Conservation (phyloP, 352 stramenopile species). For the Pythium aristosporum region DNA sequence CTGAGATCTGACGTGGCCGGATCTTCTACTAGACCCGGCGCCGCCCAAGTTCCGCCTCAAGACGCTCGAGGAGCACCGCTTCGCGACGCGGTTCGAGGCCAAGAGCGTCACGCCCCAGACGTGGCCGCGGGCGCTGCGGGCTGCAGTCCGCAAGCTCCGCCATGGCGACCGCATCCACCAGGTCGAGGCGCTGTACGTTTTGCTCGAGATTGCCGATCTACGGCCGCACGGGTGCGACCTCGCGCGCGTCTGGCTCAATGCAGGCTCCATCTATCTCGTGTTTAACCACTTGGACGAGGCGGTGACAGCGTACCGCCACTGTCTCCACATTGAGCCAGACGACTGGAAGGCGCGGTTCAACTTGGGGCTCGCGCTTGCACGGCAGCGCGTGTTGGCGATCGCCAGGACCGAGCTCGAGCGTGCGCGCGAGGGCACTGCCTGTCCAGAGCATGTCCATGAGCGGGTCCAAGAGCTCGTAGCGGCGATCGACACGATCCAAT, state of each 20-base stretch:
- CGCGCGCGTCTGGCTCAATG: slow-evolving; percentile 44
- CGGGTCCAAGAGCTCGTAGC: slow-evolving; percentile 30
- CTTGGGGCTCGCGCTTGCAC: slow-evolving; percentile 42
- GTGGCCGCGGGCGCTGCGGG: slow-evolving; percentile 33
- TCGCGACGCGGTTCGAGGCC: slow-evolving; percentile 46
- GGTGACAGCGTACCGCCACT: slow-evolving; percentile 47
- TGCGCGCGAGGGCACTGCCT: slow-evolving; percentile 16
- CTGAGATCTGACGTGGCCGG: not conserved
- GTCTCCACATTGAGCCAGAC: slow-evolving; percentile 34
- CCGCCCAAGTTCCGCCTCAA: slow-evolving; percentile 33
- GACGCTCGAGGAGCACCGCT: slow-evolving; percentile 57
- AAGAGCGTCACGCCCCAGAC: slow-evolving; percentile 46
- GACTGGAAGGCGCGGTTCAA: slow-evolving; percentile 57
- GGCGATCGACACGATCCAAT: slow-evolving; percentile 46
- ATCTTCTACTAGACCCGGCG: not conserved
- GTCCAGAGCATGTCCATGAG: not conserved
- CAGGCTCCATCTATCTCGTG: slow-evolving; percentile 51
- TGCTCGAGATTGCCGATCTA: slow-evolving; percentile 56
- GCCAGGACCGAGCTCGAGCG: slow-evolving; percentile 44
- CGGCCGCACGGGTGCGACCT: slow-evolving; percentile 33
- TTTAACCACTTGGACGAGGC: slow-evolving; percentile 55
- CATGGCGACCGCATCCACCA: slow-evolving; percentile 34
- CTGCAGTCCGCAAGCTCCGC: slow-evolving; percentile 33
- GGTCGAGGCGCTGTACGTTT: slow-evolving; percentile 49
- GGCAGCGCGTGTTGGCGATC: slow-evolving; percentile 46